phyloP scores from a whole-genome alignment of 148 eudicot genomes.

The Agrostemma githago region DNA sequence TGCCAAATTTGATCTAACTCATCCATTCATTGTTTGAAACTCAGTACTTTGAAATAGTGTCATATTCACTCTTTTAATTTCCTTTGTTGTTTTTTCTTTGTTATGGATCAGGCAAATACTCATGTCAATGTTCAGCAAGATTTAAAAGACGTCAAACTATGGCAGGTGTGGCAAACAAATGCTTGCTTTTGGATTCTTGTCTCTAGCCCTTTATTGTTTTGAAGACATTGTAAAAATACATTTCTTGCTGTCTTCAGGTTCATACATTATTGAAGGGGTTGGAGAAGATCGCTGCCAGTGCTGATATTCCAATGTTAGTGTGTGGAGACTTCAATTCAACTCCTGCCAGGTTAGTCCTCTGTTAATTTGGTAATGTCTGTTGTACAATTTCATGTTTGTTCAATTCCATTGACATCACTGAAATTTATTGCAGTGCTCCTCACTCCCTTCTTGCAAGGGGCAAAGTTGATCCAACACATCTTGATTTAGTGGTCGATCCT shows the following conservation, averaged over 20 bases:
- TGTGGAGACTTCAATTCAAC: constrained; percentile 95
- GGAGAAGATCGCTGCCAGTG: constrained; percentile 95
- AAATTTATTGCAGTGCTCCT: constrained; percentile 67
- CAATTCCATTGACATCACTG: not conserved
- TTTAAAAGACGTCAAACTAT: constrained; percentile 88
- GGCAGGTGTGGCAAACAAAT: constrained; percentile 59
- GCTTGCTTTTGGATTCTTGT: not conserved
- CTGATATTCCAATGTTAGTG: constrained; percentile 95
- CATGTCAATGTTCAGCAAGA: constrained; percentile 92
- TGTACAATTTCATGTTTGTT: not conserved
- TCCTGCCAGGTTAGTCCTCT: constrained; percentile 70
- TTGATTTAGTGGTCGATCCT: constrained; percentile 75
- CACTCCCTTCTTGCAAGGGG: constrained; percentile 95
- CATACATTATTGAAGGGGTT: constrained; percentile 92
- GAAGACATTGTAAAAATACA: not conserved
- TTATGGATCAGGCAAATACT: constrained; percentile 79
- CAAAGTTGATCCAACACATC: constrained; percentile 84
- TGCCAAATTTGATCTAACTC: too few relatives aligned
- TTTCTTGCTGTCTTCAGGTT: constrained; percentile 45
- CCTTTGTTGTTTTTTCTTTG: not conserved
- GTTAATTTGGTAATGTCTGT: not conserved
- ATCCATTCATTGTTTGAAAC: not conserved
- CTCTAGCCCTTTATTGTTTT: not conserved
- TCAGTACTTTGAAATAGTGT: not conserved
- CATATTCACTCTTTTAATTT: not conserved